Percentiles rank a stretch among this genome's conserved stretches.
These are phyloP conservation scores for Suillus sp. DNA, from an alignment of 768 basidiomycete species.

Conservation along the genomic window DNA sequence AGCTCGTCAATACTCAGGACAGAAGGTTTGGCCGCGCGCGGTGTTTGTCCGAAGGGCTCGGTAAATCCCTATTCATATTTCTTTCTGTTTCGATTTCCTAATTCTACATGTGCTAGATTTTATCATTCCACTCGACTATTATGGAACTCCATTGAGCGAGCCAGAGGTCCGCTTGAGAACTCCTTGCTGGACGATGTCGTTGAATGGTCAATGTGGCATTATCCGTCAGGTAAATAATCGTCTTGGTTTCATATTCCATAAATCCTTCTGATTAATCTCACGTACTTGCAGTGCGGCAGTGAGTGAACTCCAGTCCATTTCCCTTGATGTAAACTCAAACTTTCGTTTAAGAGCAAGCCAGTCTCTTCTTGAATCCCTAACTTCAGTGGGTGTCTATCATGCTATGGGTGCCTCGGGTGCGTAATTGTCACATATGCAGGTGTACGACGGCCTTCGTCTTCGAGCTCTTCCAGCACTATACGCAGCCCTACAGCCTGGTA, in stretches of 20 bases:
- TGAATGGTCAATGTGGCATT: slow-evolving; percentile 80
- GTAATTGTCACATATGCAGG: slow-evolving; percentile 35
- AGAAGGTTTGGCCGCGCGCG: slow-evolving; percentile 78
- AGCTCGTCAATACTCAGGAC: slow-evolving; percentile 66
- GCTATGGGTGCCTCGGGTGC: neutral
- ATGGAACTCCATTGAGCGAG: slow-evolving; percentile 76
- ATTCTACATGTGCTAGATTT: slow-evolving; percentile 39
- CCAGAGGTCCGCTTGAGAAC: slow-evolving; percentile 60
- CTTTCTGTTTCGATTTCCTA: slow-evolving; percentile 9
- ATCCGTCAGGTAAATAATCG: slow-evolving; percentile 47
- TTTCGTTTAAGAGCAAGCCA: slow-evolving; percentile 38
- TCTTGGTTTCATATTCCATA: neutral
- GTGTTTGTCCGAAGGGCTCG: slow-evolving; percentile 67
- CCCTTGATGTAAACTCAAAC: slow-evolving; percentile 9
- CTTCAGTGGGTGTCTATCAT: slow-evolving; percentile 9
- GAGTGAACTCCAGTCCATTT: slow-evolving; percentile 15
- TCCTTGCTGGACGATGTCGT: slow-evolving; percentile 68
- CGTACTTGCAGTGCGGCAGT: slow-evolving; percentile 31
- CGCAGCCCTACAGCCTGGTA: slow-evolving; percentile 60
- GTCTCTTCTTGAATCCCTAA: slow-evolving; percentile 36
- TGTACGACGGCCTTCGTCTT: slow-evolving; percentile 68
- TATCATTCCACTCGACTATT: slow-evolving; percentile 68
- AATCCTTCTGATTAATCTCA: slow-evolving; percentile 3
- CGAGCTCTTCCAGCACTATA: slow-evolving; percentile 64
- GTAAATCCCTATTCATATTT: slow-evolving; percentile 35